Evolutionary conservation across 768 basidiomycete genomes (phyloP), one percentile per base, ranked within the genome.

Genomic region (Podaxis sp.): DNA sequence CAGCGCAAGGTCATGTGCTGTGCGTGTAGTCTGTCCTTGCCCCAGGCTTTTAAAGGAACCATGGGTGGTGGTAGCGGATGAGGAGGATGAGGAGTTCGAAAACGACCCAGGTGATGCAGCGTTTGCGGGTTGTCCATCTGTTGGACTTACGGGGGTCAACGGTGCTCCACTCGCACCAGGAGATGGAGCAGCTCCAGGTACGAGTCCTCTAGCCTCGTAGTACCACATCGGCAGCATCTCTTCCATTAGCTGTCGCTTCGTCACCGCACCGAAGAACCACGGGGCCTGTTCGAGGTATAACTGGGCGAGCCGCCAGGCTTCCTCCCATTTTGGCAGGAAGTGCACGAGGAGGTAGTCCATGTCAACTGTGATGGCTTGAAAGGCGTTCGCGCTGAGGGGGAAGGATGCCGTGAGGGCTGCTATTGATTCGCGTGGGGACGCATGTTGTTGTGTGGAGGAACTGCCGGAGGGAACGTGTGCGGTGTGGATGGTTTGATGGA

Each of bases 231-330:
- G 88, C n/a, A 89, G 74, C 17, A 85, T 73, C 63, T 89, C 87
- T 60, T 88, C 84, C n/a, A 83, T 72, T 8, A 89, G 73, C 64
- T 92, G 89, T 15, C 76, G 77, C 49, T 79, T 77, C 2, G 86
- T 86, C 40, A 91, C 84, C 2, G 89, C 86, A 22, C 89, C 87
- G 62, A 89, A 90, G 70, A 91, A 90, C 90, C 90, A 92, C 0
- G 88, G 87, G 2, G 89, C 88, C 68, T 89, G 86, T n/a, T 87
- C 86, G 44, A 91, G 80, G 71, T 91, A 92, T 12, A 89, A 77
- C n/a, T 85, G 81, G 66, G 81, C 82, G 37, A 92, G 78, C 36
- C 84, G 80, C 50, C 73, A 76, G 0, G 87, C 85, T 40, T 88
- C 86, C 7, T 74, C 69, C 80, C 84, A 87, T 0, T 82, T 72